phyloP scores from a whole-genome alignment of 345 rosid genomes.

The Noccaea bulbosa region DNA sequence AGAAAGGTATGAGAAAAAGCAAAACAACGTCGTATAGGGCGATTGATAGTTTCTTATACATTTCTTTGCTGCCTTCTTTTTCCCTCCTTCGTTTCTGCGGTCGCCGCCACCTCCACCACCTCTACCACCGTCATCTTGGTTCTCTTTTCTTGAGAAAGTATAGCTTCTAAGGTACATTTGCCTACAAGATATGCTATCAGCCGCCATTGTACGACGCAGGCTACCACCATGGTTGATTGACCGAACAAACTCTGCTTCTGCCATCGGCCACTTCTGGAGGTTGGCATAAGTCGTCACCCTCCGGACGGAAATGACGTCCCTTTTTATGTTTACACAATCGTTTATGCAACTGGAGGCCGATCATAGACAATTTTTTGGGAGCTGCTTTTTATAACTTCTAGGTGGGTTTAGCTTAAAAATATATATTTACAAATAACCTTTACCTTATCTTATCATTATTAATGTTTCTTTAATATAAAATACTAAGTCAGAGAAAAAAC shows the following conservation, averaged over 20 bases:
- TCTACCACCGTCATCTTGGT: neutral
- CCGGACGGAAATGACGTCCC: slow-evolving; percentile 49
- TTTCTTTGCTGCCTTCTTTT: neutral
- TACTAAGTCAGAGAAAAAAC: slow-evolving; percentile 20
- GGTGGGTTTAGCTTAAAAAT: slow-evolving; percentile 14
- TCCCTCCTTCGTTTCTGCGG: neutral
- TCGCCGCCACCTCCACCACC: neutral
- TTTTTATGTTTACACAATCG: slow-evolving; percentile 58
- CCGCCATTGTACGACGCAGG: slow-evolving; percentile 40
- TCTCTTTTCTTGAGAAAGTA: slow-evolving; percentile 58
- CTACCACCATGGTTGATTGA: slow-evolving; percentile 42
- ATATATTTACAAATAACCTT: neutral
- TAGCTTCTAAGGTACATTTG: slow-evolving; percentile 84
- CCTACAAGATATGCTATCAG: slow-evolving; percentile 70
- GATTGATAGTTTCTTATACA: too few relatives aligned
- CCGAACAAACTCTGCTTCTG: slow-evolving; percentile 57
- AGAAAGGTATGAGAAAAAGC: too few relatives aligned
- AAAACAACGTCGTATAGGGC: too few relatives aligned
- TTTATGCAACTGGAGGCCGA: slow-evolving; percentile 67
- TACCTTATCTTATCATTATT: neutral
- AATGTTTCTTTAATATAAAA: neutral
- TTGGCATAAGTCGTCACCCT: slow-evolving; percentile 55
- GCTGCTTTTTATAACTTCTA: neutral
- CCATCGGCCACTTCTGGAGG: slow-evolving; percentile 70
- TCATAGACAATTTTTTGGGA: slow-evolving; percentile 39